Evolutionary conservation across 495 filamentous ascomycete species (phyloP), one percentile per base, ranked within the genome.

Genomic region (Tuber microsphaerosporum): DNA sequence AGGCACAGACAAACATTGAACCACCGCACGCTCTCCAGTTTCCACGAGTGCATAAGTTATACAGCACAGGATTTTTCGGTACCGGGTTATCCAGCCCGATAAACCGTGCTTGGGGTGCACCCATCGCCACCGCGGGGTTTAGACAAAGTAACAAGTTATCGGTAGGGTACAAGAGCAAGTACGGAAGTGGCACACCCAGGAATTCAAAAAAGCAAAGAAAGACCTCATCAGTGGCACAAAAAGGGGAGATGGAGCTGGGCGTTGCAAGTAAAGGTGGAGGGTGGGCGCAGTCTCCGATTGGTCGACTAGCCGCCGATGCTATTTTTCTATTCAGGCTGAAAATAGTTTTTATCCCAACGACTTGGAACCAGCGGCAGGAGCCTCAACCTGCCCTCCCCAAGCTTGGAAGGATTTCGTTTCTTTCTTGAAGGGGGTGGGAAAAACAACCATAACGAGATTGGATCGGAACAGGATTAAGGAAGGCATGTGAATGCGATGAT

Each of bases 261-360:
- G 56, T 34, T 17, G 17, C 26, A 65, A 65, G 26, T 65, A 19
- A 61, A 6, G 26, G 2, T 34, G 74, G 70, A 45, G 71, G 77
- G 77, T 69, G 68, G 39, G 39, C 70, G 22, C n/a, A n/a, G 22
- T 44, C 26, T 70, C 20, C 73, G 77, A 79, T 79, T 79, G n/a
- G 77, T 71, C 48, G 76, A 22, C 72, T 79, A 79, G 76, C 76
- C 77, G 77, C 77, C 73, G 70, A 42, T 73, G 76, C 76, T 79
- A 79, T 79, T 79, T 79, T 65, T 79, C 44, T 74, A 26, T 70
- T 69, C 65, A 61, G 45, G 72, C 76, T 70, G 76, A 78, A 78
- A 78, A 78, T 78, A 78, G 74, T 70, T 69, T 69, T 71, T 70
- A 75, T 78, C 77, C 77, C 77, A 76, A 79, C 73, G 73, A 22